Evolutionary conservation across 2,329 filamentous ascomycete genomes (phyloP).

Genomic region (Xylariales sp.): DNA sequence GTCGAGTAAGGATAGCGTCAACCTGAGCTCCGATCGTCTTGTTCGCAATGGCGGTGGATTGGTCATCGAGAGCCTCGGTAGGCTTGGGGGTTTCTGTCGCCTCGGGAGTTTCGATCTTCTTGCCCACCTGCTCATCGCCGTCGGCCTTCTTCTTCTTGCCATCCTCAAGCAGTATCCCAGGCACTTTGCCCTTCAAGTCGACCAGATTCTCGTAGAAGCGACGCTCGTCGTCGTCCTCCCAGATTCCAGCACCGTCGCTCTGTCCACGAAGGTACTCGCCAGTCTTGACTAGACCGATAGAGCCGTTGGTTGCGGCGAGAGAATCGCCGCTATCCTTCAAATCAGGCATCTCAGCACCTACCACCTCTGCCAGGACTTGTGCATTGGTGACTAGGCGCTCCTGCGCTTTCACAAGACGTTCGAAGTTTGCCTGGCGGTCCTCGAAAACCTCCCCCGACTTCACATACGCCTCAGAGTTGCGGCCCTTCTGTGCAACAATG

Average conservation of each 20-base stretch:
- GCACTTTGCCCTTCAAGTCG: constrained; percentile 93
- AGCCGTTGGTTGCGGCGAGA: constrained; percentile 61
- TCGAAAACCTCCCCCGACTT: constrained; percentile 98
- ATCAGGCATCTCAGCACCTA: constrained; percentile 91
- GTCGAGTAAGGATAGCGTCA: constrained; percentile 77
- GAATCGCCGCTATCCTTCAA: constrained; percentile 76
- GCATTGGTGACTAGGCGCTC: constrained; percentile 88
- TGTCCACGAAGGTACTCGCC: constrained; percentile 89
- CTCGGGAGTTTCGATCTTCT: constrained; percentile 59
- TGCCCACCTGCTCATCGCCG: constrained; percentile 75
- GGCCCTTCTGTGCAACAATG: constrained; percentile 78
- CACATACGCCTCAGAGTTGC: constrained; percentile 96
- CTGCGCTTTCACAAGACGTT: constrained; percentile 87
- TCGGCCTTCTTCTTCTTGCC: constrained; percentile 90
- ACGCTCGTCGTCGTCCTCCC: constrained; percentile 97
- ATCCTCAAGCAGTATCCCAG: constrained; percentile 88
- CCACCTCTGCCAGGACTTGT: constrained; percentile 81
- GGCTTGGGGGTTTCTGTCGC: constrained; percentile 45
- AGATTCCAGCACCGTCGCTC: constrained; percentile 88
- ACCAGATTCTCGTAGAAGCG: constrained; percentile 97
- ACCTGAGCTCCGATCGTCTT: constrained; percentile 97
- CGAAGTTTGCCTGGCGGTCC: constrained; percentile 91
- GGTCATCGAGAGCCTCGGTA: constrained; percentile 62
- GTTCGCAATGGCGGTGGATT: constrained; percentile 91
- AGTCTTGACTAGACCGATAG: constrained; percentile 90